These are phyloP conservation scores for Candida tallmaniae DNA, from an alignment of 805 yeast genomes.

Conservation along the genomic window DNA sequence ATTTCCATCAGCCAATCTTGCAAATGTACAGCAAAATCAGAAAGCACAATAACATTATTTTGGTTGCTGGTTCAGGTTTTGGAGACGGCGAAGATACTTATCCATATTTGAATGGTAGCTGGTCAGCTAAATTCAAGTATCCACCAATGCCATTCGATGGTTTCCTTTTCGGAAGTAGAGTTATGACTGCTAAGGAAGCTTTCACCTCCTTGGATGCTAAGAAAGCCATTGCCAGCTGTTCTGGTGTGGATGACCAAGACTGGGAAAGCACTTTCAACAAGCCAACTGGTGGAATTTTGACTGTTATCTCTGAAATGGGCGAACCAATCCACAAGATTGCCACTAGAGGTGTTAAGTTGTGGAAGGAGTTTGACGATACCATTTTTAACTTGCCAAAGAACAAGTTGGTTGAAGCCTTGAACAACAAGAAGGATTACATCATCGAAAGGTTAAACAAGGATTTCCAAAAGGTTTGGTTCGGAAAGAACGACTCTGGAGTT, in stretches of 20 bases:
- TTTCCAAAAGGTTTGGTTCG: slow-evolving; percentile 98
- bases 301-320: slow-evolving; percentile 98
- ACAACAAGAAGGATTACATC: slow-evolving; percentile 80
- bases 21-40: slow-evolving; percentile 95
- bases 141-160: slow-evolving; percentile 99
- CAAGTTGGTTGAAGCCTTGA: slow-evolving; percentile 76
- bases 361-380: slow-evolving; percentile 97
- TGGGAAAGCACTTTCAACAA: slow-evolving; percentile 96
- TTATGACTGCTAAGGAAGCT: slow-evolving; percentile 96
- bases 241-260: slow-evolving; percentile 82
- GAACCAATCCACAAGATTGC: slow-evolving; percentile 99
- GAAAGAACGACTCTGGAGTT: slow-evolving; percentile 68
- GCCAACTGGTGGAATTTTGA: slow-evolving; percentile 95
- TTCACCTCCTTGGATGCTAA: slow-evolving; percentile 92
- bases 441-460: slow-evolving; percentile 85
- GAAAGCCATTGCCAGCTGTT: slow-evolving; percentile 80
- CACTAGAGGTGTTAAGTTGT: slow-evolving; percentile 93
- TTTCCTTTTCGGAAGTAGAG: slow-evolving; percentile 91
- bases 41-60: slow-evolving; percentile 80
- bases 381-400: slow-evolving; percentile 88
- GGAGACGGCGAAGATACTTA: slow-evolving; percentile 96
- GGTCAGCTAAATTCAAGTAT: slow-evolving; percentile 84
- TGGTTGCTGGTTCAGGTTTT: slow-evolving; percentile 97
- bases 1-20: slow-evolving; percentile 95
- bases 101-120: slow-evolving; percentile 95